Evolutionary conservation across 2,329 filamentous ascomycete genomes (phyloP), one percentile per base, ranked within the genome.

Genomic region (Sarocladiaceae sp.): DNA sequence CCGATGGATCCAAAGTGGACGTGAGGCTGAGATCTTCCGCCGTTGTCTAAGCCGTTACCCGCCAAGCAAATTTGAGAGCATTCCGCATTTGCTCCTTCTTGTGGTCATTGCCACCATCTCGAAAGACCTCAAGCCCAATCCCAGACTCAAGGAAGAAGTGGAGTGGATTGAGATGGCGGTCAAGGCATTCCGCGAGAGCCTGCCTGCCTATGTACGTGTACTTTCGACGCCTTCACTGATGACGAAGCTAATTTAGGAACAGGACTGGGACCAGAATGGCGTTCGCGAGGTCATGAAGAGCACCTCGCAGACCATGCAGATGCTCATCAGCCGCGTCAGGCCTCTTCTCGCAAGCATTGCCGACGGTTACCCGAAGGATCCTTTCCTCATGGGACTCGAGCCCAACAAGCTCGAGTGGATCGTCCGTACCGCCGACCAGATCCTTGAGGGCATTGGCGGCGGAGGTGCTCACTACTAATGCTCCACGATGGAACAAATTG

Each of bases 31-130:
- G 55, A 78, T 87, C 50, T 88, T 86, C 65, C 73, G 78, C 28
- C 67, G 66, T 28, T 70, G 69, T 55, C 59, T 73, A 11, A 66
- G 67, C 55, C 62, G 65, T 4, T 70, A 69, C 52, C 64, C 66
- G 3, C 64, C 71, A 1, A 56, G 57, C 57, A 71, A 71, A 55
- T 72, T 87, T 54, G 75, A 75, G 53, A 75, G 76, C 28, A 65
- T 87, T 49, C 81, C 80, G 46, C 79, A 82, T 17, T 71, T 87
- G 18, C 74, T 87, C 50, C 71, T 84, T 18, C 72, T 87, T 44
- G 85, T 84, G 1, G 78, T 86, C 35, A 82, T 82, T 51, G 82
- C 83, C 22, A 84, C 82, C 7, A 76, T 87, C 52, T 80, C 80
- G 31, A 75, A 81, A 59, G 74, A 83, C 39, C 68, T 87, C 42